Conservation (phyloP, 1,284 basidiomycete species). For the Trichosporon asahii region DNA sequence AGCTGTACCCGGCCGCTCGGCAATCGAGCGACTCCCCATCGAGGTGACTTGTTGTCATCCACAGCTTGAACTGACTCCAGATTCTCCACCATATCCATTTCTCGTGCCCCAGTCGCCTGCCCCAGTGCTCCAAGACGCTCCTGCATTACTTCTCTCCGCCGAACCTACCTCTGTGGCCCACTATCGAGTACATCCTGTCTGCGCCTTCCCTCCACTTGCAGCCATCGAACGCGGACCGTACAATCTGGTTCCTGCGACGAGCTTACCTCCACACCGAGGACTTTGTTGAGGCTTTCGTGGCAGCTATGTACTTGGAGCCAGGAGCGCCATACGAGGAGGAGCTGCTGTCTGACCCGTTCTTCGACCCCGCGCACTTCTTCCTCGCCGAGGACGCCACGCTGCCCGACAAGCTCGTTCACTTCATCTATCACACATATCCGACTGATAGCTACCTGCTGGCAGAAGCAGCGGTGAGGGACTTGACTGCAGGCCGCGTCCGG, state of each 20-base stretch:
- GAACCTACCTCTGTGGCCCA: not conserved
- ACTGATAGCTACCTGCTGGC: not conserved
- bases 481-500: not conserved
- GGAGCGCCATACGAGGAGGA: not conserved
- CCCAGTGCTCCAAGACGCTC: not conserved
- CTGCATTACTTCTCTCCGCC: not conserved
- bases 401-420: not conserved
- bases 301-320: not conserved
- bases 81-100: not conserved
- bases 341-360: not conserved
- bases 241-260: not conserved
- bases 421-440: not conserved
- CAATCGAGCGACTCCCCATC: not conserved
- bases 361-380: not conserved
- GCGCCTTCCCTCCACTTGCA: not conserved
- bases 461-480: not conserved
- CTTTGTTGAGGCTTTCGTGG: not conserved
- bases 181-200: not conserved
- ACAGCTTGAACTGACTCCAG: not conserved
- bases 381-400: not conserved
- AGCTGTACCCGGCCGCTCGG: not conserved
- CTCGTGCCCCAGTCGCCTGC: not conserved
- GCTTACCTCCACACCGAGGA: not conserved
- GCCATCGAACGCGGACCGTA: not conserved
- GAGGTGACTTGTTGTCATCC: not conserved